A percentile compares a stretch with the other conserved stretches of the same genome.
phyloP scores from a whole-genome alignment of 257 asterid genomes.

The Hygrophila difformis region DNA sequence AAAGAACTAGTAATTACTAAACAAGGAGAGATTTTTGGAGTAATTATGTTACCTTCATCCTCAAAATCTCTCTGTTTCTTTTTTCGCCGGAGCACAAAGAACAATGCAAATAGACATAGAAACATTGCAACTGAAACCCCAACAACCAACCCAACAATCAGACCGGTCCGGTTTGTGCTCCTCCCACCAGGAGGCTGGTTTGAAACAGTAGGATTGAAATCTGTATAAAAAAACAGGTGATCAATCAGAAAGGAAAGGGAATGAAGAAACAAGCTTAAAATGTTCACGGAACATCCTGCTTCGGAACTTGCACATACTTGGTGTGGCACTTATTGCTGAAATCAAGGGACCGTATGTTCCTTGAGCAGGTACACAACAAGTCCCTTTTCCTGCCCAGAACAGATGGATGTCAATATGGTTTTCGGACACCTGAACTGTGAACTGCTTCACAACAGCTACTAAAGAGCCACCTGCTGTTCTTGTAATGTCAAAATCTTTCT shows the following conservation, averaged over 20 bases:
- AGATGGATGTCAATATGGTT: constrained; percentile 71
- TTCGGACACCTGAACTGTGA: constrained; percentile 36
- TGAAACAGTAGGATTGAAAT: constrained; percentile 52
- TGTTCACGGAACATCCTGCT: neutral
- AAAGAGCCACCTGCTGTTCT: constrained; percentile 39
- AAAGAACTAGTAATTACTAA: too few species aligned
- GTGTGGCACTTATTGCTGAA: constrained; percentile 68
- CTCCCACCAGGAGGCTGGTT: too few species aligned
- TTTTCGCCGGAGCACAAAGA: constrained; percentile 30
- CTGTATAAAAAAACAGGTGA: constrained; percentile 25
- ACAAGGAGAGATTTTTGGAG: too few species aligned
- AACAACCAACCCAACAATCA: constrained; percentile 54
- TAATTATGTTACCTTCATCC: constrained; percentile 59
- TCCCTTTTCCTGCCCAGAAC: constrained; percentile 85
- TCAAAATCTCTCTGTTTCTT: constrained; percentile 29
- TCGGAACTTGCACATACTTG: constrained; percentile 34
- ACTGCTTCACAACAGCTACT: constrained; percentile 33
- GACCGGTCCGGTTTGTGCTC: constrained; percentile 41
- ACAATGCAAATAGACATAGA: constrained; percentile 10
- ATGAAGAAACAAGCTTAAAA: neutral
- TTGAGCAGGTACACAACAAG: constrained; percentile 63
- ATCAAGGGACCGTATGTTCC: constrained; percentile 63
- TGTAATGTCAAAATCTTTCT: constrained; percentile 6
- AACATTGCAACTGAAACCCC: constrained; percentile 29
- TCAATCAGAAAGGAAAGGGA: constrained; percentile 2